Conservation (phyloP, 2,329 filamentous ascomycete species). For the Scedosporium dehoogii region DNA sequence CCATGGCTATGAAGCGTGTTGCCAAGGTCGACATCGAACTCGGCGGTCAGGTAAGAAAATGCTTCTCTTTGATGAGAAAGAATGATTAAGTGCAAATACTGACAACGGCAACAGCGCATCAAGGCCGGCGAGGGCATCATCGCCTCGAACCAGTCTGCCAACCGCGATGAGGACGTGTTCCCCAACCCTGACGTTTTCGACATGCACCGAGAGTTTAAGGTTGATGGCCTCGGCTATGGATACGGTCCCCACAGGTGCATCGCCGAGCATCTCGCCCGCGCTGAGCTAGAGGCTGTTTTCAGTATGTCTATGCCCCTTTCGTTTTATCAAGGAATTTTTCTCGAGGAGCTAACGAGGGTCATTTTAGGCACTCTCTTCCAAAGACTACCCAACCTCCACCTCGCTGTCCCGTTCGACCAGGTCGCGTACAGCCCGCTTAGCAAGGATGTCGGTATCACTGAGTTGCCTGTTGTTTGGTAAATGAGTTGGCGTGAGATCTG, state of each 20-base stretch:
- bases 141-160: constrained; percentile 34
- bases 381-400: constrained; percentile 26
- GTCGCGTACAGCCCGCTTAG: constrained; percentile 26
- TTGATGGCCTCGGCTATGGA: constrained; percentile 32
- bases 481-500: too few species aligned
- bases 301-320: constrained; percentile 18
- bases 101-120: constrained; percentile 17
- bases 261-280: constrained; percentile 31
- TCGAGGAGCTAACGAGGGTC: neutral
- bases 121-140: constrained; percentile 35
- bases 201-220: constrained; percentile 24
- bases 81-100: neutral
- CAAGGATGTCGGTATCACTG: constrained; percentile 29
- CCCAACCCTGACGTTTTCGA: constrained; percentile 30
- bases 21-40: constrained; percentile 35
- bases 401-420: constrained; percentile 27
- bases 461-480: constrained; percentile 26
- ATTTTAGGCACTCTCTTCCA: constrained; percentile 25
- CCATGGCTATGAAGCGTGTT: constrained; percentile 35
- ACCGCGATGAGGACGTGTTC: constrained; percentile 35
- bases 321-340: neutral
- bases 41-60: constrained; percentile 24
- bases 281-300: constrained; percentile 33
- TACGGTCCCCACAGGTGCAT: constrained; percentile 36
- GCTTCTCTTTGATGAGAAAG: neutral